Conservation (phyloP, 2,329 filamentous ascomycete species). For the Penicillium sp. region DNA sequence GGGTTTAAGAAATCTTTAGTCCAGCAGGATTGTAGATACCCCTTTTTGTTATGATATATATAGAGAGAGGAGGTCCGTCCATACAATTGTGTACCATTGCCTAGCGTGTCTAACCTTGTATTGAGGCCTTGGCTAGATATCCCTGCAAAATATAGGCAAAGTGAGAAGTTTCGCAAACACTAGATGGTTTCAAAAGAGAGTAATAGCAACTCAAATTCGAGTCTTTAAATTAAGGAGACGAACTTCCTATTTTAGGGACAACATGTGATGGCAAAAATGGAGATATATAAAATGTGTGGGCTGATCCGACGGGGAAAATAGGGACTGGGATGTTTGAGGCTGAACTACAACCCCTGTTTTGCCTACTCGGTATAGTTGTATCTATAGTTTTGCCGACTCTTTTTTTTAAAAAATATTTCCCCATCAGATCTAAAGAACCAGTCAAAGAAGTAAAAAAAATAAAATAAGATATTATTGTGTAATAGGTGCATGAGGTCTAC, state of each 20-base stretch:
- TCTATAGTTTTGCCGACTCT: too few relatives aligned
- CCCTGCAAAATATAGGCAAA: neutral
- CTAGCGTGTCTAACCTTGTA: neutral
- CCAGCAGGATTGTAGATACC: neutral
- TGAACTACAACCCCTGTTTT: neutral
- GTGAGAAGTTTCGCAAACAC: neutral
- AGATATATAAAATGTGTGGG: neutral
- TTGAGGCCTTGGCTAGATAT: neutral
- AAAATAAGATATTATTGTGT: neutral
- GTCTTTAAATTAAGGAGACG: neutral
- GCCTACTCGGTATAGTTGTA: too few relatives aligned
- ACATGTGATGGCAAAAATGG: neutral
- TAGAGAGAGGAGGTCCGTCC: neutral
- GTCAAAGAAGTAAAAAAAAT: neutral
- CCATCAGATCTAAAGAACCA: neutral
- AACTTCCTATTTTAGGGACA: neutral
- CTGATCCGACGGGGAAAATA: constrained; percentile 8
- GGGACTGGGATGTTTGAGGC: neutral
- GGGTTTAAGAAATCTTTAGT: neutral
- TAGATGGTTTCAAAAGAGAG: neutral
- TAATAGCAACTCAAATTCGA: neutral
- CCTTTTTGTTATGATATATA: neutral
- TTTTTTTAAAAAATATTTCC: too few relatives aligned
- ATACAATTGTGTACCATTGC: neutral
- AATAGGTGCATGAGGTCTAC: neutral